Percentiles rank a stretch among this genome's conserved stretches.
These are phyloP conservation scores for Symbiotaphrina buchneri DNA, from an alignment of 495 filamentous ascomycete genomes.

Conservation along the genomic window DNA sequence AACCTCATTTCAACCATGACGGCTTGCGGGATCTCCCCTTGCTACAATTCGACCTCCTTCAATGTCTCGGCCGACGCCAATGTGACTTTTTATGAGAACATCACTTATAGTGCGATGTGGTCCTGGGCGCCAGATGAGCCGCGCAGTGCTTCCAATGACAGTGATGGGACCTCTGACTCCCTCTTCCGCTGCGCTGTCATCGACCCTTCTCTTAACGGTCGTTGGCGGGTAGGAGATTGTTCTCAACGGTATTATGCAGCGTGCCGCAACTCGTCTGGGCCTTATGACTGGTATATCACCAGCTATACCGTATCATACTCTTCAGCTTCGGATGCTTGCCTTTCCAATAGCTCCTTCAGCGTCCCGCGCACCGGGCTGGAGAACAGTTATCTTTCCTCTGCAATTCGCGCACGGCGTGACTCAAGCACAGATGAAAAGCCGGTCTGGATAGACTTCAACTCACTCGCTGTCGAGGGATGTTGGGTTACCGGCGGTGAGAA, in stretches of 20 bases:
- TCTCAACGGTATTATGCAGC: slow-evolving; percentile 21
- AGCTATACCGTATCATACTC: slow-evolving; percentile 13
- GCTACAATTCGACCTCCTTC: slow-evolving; percentile 29
- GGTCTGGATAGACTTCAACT: slow-evolving; percentile 37
- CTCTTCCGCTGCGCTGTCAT: slow-evolving; percentile 29
- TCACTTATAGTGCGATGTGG: slow-evolving; percentile 29
- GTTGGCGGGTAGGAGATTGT: slow-evolving; percentile 34
- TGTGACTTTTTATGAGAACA: slow-evolving; percentile 22
- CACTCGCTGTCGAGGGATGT: slow-evolving; percentile 26
- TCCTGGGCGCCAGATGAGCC: slow-evolving; percentile 35
- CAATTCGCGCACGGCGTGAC: slow-evolving; percentile 10
- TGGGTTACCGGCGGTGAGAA: slow-evolving; percentile 31
- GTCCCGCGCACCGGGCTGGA: slow-evolving; percentile 37
- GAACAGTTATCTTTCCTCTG: slow-evolving; percentile 27
- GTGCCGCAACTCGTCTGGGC: slow-evolving; percentile 24
- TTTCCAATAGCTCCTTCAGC: slow-evolving; percentile 18
- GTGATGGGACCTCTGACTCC: slow-evolving; percentile 8
- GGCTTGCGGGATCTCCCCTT: slow-evolving; percentile 32
- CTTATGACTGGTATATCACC: slow-evolving; percentile 33
- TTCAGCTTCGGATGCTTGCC: slow-evolving; percentile 16
- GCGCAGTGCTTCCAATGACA: slow-evolving; percentile 13
- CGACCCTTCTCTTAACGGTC: slow-evolving; percentile 18
- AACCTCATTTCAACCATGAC: slow-evolving; percentile 19
- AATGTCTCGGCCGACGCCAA: slow-evolving; percentile 24
- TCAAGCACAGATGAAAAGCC: slow-evolving; percentile 9